Evolutionary conservation across 2,329 filamentous ascomycete genomes (phyloP).

Genomic region (Aspergillus fructus): DNA sequence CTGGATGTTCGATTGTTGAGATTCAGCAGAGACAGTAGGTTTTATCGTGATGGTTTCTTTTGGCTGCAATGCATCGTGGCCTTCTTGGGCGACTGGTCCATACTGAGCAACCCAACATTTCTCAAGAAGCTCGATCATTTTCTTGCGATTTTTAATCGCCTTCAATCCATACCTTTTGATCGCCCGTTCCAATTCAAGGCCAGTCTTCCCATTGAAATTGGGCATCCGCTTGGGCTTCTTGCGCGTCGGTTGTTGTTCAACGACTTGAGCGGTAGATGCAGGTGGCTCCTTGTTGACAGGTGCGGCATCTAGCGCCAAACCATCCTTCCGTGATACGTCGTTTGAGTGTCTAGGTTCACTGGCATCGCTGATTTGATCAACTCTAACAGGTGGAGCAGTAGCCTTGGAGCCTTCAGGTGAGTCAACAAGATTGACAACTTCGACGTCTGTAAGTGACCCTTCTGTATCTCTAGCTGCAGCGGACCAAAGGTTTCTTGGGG

Average conservation of each 20-base stretch:
- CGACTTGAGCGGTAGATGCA: neutral
- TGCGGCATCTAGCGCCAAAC: neutral
- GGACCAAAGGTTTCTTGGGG: constrained; percentile 62
- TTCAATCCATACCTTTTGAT: constrained; percentile 71
- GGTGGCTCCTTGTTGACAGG: neutral
- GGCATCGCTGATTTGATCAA: neutral
- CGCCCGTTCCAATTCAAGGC: constrained; percentile 61
- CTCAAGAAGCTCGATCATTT: constrained; percentile 68
- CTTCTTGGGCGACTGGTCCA: constrained; percentile 19
- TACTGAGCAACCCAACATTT: constrained; percentile 69
- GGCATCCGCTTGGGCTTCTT: constrained; percentile 42
- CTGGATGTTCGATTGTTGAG: neutral
- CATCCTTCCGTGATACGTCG: neutral
- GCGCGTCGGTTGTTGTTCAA: neutral
- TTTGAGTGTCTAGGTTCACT: neutral
- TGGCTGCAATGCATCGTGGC: constrained; percentile 19
- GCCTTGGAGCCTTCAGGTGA: constrained; percentile 27
- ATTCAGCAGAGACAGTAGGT: neutral
- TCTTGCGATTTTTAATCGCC: constrained; percentile 63
- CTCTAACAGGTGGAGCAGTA: constrained; percentile 4
- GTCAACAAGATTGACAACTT: constrained; percentile 60
- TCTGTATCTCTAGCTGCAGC: constrained; percentile 66
- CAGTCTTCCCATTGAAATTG: constrained; percentile 62
- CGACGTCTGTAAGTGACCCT: constrained; percentile 63
- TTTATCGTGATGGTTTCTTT: neutral